A percentile compares a stretch with the other conserved stretches of the same genome.
phyloP scores from a whole-genome alignment of 2,329 filamentous ascomycete species.

The Paecilomyces niveus region DNA sequence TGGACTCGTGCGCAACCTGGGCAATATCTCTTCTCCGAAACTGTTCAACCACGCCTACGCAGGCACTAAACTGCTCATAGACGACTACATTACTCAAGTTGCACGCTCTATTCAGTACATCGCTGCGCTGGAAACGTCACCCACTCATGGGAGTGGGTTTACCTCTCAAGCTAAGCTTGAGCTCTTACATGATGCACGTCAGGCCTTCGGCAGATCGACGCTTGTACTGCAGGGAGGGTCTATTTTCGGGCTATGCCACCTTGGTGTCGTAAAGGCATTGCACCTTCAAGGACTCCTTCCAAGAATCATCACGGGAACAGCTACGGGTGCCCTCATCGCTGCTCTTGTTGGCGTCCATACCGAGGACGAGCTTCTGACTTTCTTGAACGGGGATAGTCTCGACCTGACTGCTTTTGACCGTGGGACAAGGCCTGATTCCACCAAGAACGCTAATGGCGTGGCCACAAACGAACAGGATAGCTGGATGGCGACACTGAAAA shows the following conservation, averaged over 20 bases:
- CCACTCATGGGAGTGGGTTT: conserved; percentile 44
- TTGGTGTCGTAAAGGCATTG: conserved; percentile 84
- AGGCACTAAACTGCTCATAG: conserved; percentile 83
- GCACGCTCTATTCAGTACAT: conserved; percentile 76
- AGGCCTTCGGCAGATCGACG: conserved; percentile 80
- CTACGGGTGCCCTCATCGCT: conserved; percentile 82
- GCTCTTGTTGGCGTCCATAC: conserved; percentile 82
- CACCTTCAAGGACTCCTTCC: conserved; percentile 75
- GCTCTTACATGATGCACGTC: conserved; percentile 76
- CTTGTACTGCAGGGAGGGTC: conserved; percentile 83
- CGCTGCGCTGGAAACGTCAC: conserved; percentile 55
- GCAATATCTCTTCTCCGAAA: conserved; percentile 75
- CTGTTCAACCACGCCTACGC: conserved; percentile 81
- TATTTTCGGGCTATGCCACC: conserved; percentile 83
- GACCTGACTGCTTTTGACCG: conserved; percentile 70
- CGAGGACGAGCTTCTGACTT: conserved; percentile 70
- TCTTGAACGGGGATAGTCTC: conserved; percentile 72
- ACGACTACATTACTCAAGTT: conserved; percentile 81
- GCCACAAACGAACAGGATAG: conserved; percentile 24
- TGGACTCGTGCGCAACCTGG: conserved; percentile 72
- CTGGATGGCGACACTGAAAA: conserved; percentile 53
- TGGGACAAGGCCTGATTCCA: conserved; percentile 19
- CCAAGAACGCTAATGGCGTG: conserved; percentile 2
- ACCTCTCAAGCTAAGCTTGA: conserved; percentile 76
- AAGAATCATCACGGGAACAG: conserved; percentile 84